Percentiles rank a stretch among this genome's conserved stretches.
These are phyloP conservation scores for Chytriomyces sp. DNA, from an alignment of 192 early-diverging fungal species.

Conservation along the genomic window DNA sequence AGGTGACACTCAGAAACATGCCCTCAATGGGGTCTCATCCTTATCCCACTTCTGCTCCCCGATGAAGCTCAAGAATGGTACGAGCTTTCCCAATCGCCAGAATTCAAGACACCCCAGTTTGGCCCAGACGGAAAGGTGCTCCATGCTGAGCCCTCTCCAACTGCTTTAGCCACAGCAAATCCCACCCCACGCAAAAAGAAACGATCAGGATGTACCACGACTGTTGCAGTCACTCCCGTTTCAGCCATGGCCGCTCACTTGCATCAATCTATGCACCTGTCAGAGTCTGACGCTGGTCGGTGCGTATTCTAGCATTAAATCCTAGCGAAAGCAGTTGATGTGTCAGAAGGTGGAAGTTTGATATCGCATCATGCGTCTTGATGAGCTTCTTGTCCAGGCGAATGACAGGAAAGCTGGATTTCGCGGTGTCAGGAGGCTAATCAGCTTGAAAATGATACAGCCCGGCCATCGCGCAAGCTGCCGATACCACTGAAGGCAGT, in stretches of 20 bases:
- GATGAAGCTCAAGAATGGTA: slow-evolving; percentile 48
- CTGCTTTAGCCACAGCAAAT: not conserved
- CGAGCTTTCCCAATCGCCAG: slow-evolving; percentile 21
- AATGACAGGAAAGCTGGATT: too few relatives aligned
- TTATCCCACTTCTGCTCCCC: not conserved
- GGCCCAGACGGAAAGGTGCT: not conserved
- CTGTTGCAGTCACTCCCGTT: not conserved
- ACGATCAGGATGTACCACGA: not conserved
- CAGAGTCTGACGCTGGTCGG: not conserved
- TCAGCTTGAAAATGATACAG: too few relatives aligned
- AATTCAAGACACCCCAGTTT: not conserved
- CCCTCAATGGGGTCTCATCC: not conserved
- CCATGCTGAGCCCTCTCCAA: not conserved
- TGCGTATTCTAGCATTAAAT: too few relatives aligned
- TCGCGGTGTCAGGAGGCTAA: too few relatives aligned
- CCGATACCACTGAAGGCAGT: too few relatives aligned
- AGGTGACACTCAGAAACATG: not conserved
- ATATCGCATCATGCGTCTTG: too few relatives aligned
- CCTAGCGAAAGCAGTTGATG: too few relatives aligned
- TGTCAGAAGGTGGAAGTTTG: too few relatives aligned
- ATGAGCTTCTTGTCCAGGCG: too few relatives aligned
- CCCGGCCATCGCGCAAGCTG: too few relatives aligned
- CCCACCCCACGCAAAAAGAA: not conserved
- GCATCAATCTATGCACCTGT: not conserved
- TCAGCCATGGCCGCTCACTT: not conserved